A percentile compares a stretch with the other conserved stretches of the same genome.
Evolutionary conservation across 371 early-diverging fungal genomes (phyloP).

Genomic region (Apophysomyces ossiformis): DNA sequence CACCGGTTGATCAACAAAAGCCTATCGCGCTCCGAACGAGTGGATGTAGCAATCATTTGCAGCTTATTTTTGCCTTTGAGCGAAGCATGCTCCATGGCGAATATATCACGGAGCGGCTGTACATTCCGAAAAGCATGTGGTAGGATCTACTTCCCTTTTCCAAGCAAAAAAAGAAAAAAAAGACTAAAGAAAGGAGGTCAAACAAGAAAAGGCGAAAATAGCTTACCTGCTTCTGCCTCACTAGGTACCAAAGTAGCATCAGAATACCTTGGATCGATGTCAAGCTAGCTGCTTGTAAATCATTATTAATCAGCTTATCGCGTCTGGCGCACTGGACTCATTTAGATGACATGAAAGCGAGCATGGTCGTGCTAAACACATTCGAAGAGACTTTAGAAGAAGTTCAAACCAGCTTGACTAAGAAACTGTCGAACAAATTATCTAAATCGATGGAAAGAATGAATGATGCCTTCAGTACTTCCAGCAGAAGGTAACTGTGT

Average conservation of each 20-base stretch:
- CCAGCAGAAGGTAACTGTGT: background rate
- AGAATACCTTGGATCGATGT: background rate
- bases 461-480: background rate
- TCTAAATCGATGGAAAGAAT: slow-evolving; percentile 4
- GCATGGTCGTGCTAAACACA: background rate
- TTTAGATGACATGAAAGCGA: background rate
- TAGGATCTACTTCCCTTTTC: background rate
- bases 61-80: slow-evolving; percentile 2
- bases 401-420: background rate
- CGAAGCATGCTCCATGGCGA: background rate
- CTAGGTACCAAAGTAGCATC: background rate
- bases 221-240: too few relatives aligned
- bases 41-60: background rate
- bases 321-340: slow-evolving; percentile 1
- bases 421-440: slow-evolving; percentile 2
- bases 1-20: background rate
- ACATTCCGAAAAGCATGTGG: slow-evolving; percentile 3
- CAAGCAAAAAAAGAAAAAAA: background rate
- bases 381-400: slow-evolving; percentile 5
- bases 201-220: too few relatives aligned
- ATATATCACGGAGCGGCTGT: background rate
- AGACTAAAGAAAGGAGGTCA: background rate
- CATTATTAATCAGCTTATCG: background rate
- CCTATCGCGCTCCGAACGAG: background rate
- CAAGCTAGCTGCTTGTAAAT: background rate